These are phyloP conservation scores for Straminergon stramineum DNA, from an alignment of 225 moss, liverwort and hornwort species.

Conservation along the genomic window DNA sequence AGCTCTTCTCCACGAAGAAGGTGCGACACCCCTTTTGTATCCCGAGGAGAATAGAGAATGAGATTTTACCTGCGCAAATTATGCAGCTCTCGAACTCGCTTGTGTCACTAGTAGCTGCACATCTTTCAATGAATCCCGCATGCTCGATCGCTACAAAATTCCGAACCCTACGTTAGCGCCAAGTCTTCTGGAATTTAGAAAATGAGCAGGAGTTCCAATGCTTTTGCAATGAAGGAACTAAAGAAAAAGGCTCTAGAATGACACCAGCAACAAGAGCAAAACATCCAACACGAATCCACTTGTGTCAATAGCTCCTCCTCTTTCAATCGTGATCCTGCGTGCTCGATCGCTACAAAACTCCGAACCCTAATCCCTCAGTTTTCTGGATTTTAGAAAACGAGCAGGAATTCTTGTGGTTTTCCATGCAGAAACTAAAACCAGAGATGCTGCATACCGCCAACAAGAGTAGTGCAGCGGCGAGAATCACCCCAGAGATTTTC, in stretches of 20 bases:
- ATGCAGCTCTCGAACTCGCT: neutral
- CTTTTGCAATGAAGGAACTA: neutral
- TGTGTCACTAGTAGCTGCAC: neutral
- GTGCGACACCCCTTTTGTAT: neutral
- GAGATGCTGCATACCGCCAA: neutral
- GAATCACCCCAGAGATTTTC: neutral
- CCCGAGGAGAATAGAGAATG: neutral
- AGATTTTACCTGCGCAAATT: neutral
- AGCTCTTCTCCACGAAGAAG: neutral
- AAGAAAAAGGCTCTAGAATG: neutral
- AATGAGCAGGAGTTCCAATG: neutral
- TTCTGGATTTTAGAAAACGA: neutral
- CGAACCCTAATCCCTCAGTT: neutral
- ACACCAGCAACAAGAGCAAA: neutral
- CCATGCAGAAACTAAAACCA: neutral
- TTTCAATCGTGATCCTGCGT: neutral
- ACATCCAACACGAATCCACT: neutral
- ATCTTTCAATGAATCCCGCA: neutral
- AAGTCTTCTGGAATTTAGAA: neutral
- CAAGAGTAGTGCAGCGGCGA: neutral
- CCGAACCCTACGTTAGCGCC: neutral
- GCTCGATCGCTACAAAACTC: neutral
- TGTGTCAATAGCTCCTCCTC: neutral
- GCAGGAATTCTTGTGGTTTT: neutral
- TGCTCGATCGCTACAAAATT: neutral